Evolutionary conservation across 768 basidiomycete species (phyloP).

Genomic region (Tubosaeta brunneosetosa): DNA sequence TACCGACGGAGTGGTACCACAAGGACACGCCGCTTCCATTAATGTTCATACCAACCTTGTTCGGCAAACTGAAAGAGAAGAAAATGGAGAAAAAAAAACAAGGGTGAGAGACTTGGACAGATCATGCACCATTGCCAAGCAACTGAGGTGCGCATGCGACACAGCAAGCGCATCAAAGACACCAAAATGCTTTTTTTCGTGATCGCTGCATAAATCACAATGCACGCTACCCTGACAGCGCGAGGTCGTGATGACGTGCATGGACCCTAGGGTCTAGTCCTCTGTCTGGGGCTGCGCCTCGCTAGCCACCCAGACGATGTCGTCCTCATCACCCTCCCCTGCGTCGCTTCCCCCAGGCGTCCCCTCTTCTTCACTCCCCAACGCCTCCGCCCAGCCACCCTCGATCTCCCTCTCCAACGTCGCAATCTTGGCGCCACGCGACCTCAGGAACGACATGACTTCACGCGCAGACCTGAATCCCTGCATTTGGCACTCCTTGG

Average conservation of each 20-base stretch:
- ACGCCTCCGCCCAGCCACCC: slow-evolving; percentile 65
- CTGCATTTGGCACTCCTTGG: slow-evolving; percentile 6
- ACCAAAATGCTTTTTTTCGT: not conserved
- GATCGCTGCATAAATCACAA: slow-evolving; percentile 7
- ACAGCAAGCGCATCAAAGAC: not conserved
- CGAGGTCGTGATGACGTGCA: slow-evolving; percentile 4
- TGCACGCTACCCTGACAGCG: slow-evolving; percentile 16
- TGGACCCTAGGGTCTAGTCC: slow-evolving; percentile 13
- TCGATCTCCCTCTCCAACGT: slow-evolving; percentile 41
- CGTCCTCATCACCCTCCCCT: slow-evolving; percentile 25
- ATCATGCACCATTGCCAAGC: not conserved
- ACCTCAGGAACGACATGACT: slow-evolving; percentile 65
- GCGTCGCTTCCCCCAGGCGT: slow-evolving; percentile 22
- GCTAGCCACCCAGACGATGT: slow-evolving; percentile 31
- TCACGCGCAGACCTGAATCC: slow-evolving; percentile 69
- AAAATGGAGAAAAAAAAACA: not conserved
- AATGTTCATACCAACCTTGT: not conserved
- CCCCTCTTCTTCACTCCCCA: slow-evolving; percentile 51
- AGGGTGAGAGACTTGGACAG: not conserved
- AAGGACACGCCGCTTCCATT: not conserved
- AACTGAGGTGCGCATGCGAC: not conserved
- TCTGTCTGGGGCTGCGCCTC: slow-evolving; percentile 8
- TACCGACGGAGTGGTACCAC: slow-evolving; percentile 15
- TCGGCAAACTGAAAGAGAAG: not conserved
- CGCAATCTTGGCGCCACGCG: slow-evolving; percentile 67